Conservation (phyloP, 148 eudicot genomes). For the Polygonum aviculare region DNA sequence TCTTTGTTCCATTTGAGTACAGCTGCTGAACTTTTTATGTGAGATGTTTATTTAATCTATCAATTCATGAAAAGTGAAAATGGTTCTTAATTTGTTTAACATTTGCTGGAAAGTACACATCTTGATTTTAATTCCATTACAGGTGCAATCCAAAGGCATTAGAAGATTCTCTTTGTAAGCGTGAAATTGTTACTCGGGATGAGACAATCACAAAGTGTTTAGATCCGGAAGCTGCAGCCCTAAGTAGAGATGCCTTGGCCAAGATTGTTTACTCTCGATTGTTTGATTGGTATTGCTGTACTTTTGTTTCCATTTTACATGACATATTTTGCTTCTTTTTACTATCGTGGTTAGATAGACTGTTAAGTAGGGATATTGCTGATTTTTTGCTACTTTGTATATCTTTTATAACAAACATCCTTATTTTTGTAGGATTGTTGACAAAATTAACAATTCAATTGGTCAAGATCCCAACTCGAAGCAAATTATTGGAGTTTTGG, state of each 20-base stretch:
- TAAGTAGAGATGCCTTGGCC: slow-evolving; percentile 90
- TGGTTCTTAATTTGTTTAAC: background rate
- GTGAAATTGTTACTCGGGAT: slow-evolving; percentile 89
- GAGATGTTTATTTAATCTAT: slow-evolving; percentile 18
- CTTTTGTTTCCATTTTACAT: slow-evolving; percentile 9
- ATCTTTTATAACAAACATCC: background rate
- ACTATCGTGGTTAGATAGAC: background rate
- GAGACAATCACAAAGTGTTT: slow-evolving; percentile 79
- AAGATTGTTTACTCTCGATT: slow-evolving; percentile 84
- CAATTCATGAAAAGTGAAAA: background rate
- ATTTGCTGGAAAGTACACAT: background rate
- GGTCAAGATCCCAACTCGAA: slow-evolving; percentile 87
- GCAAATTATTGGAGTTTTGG: slow-evolving; percentile 86
- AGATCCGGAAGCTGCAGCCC: slow-evolving; percentile 77
- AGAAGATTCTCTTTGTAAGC: slow-evolving; percentile 93
- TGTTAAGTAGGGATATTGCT: background rate
- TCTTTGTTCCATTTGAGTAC: slow-evolving; percentile 81
- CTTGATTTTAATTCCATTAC: slow-evolving; percentile 18
- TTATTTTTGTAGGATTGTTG: slow-evolving; percentile 66
- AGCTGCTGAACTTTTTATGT: slow-evolving; percentile 95
- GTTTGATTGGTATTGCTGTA: slow-evolving; percentile 71
- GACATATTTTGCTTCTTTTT: background rate
- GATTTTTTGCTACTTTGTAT: background rate
- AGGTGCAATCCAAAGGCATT: slow-evolving; percentile 84
- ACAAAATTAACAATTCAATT: slow-evolving; percentile 76